Conservation (phyloP, 305 asterid genomes). For the Fraxinus dipetala region DNA sequence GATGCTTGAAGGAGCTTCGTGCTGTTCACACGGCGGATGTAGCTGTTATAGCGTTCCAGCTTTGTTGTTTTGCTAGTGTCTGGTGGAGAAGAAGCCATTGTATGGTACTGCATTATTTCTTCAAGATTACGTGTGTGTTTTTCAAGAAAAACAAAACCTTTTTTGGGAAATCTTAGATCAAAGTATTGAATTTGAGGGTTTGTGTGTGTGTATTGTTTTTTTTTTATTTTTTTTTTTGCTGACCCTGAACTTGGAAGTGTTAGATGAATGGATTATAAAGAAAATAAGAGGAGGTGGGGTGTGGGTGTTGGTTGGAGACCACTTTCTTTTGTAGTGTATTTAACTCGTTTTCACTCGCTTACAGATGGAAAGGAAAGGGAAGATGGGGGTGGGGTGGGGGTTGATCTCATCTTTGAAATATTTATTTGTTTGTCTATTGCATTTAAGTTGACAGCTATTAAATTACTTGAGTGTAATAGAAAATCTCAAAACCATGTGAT, state of each 20-base stretch:
- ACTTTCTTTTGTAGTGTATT: conserved; percentile 29
- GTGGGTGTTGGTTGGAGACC: conserved; percentile 41
- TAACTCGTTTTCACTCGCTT: conserved; percentile 22
- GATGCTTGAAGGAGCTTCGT: conserved; percentile 80
- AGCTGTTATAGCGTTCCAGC: conserved; percentile 79
- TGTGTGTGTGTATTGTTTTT: not conserved
- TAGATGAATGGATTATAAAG: conserved; percentile 44
- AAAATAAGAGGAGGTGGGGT: not conserved
- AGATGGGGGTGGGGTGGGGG: not conserved
- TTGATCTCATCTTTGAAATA: conserved; percentile 20
- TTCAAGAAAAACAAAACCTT: not conserved
- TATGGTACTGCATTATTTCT: conserved; percentile 45
- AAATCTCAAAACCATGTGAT: conserved; percentile 30
- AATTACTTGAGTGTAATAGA: conserved; percentile 23
- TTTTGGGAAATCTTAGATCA: not conserved
- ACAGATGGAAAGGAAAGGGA: conserved; percentile 31
- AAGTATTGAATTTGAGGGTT: conserved; percentile 17
- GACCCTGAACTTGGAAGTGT: conserved; percentile 37
- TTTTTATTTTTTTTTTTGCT: conserved; percentile 5
- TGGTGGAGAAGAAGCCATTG: conserved; percentile 43
- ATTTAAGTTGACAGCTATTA: conserved; percentile 39
- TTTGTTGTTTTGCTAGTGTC: conserved; percentile 66
- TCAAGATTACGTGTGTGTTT: not conserved
- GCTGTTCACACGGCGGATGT: conserved; percentile 74
- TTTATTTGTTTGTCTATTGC: conserved; percentile 12